Evolutionary conservation across 345 rosid genomes (phyloP).

Genomic region (Noccaea caerulescens): DNA sequence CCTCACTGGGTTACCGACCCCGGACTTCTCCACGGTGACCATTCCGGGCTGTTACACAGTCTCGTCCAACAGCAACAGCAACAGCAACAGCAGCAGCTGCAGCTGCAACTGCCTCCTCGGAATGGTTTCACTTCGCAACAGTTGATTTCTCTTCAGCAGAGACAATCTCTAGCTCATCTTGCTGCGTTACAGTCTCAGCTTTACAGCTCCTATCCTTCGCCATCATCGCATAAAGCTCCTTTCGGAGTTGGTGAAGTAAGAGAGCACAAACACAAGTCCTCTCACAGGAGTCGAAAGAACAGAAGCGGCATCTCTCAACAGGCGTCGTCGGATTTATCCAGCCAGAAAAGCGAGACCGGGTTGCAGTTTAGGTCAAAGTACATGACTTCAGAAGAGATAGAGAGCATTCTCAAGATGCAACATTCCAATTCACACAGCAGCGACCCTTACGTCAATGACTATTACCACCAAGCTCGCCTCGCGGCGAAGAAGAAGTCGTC

Average conservation of each 20-base stretch:
- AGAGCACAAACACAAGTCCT: slow-evolving; percentile 72
- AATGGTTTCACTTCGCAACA: slow-evolving; percentile 69
- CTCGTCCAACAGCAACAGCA: slow-evolving; percentile 67
- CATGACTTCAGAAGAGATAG: slow-evolving; percentile 95
- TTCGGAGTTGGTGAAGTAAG: slow-evolving; percentile 59
- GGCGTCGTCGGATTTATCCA: slow-evolving; percentile 67
- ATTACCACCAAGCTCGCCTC: slow-evolving; percentile 93
- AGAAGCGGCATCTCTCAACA: slow-evolving; percentile 73
- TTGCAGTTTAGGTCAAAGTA: slow-evolving; percentile 84
- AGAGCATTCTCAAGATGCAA: slow-evolving; percentile 96
- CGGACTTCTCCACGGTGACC: slow-evolving; percentile 72
- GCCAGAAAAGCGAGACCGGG: slow-evolving; percentile 84
- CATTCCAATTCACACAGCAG: slow-evolving; percentile 79
- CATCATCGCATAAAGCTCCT: slow-evolving; percentile 62
- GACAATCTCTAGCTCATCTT: slow-evolving; percentile 71
- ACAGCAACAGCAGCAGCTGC: slow-evolving; percentile 68
- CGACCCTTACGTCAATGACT: slow-evolving; percentile 89
- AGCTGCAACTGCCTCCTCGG: slow-evolving; percentile 60
- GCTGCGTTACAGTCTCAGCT: slow-evolving; percentile 76
- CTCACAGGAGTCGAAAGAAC: slow-evolving; percentile 67
- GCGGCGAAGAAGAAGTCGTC: slow-evolving; percentile 55
- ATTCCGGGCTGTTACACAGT: slow-evolving; percentile 62
- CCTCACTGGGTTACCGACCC: slow-evolving; percentile 78
- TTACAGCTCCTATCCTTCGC: slow-evolving; percentile 59
- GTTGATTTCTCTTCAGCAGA: slow-evolving; percentile 65